Evolutionary conservation across 2,329 filamentous ascomycete genomes (phyloP).

Genomic region (Elsinoe arachidis): DNA sequence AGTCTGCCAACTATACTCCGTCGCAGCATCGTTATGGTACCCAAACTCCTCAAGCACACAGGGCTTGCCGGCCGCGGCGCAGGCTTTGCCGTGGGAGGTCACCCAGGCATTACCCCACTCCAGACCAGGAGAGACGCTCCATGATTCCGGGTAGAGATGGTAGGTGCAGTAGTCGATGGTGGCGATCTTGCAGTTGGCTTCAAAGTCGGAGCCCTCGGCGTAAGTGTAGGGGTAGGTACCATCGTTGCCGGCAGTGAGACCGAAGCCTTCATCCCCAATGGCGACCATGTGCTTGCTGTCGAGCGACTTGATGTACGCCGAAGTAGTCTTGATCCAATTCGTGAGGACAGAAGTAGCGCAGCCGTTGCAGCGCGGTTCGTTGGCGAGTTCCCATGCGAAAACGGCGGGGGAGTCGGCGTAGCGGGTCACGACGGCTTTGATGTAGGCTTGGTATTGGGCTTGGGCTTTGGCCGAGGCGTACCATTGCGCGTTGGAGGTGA

Average conservation of each 20-base stretch:
- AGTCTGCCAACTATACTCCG: conserved; percentile 19
- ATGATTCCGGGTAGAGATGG: conserved; percentile 20
- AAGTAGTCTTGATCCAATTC: conserved; percentile 51
- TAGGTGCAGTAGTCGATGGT: conserved; percentile 21
- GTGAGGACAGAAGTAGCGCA: conserved; percentile 51
- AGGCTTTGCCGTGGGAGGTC: conserved; percentile 18
- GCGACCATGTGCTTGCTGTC: conserved; percentile 54
- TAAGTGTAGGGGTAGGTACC: conserved; percentile 20
- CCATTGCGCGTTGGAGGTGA: conserved; percentile 43
- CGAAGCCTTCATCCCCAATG: conserved; percentile 54
- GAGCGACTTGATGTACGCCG: conserved; percentile 54
- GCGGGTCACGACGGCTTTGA: conserved; percentile 49
- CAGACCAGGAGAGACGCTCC: not conserved
- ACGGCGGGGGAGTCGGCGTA: conserved; percentile 52
- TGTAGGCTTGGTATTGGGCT: conserved; percentile 53
- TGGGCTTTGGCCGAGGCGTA: conserved; percentile 44
- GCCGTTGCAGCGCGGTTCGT: conserved; percentile 56
- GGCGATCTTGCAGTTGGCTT: conserved; percentile 16
- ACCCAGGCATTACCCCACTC: conserved; percentile 21
- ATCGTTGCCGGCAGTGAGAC: conserved; percentile 23
- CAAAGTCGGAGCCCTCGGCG: conserved; percentile 19
- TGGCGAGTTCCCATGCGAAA: conserved; percentile 60
- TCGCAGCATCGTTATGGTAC: conserved; percentile 15
- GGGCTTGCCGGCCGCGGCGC: conserved; percentile 19
- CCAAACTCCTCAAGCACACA: conserved; percentile 21